Conservation (phyloP, 176 grass and related monocot species). For the Aegilops bicornis region DNA sequence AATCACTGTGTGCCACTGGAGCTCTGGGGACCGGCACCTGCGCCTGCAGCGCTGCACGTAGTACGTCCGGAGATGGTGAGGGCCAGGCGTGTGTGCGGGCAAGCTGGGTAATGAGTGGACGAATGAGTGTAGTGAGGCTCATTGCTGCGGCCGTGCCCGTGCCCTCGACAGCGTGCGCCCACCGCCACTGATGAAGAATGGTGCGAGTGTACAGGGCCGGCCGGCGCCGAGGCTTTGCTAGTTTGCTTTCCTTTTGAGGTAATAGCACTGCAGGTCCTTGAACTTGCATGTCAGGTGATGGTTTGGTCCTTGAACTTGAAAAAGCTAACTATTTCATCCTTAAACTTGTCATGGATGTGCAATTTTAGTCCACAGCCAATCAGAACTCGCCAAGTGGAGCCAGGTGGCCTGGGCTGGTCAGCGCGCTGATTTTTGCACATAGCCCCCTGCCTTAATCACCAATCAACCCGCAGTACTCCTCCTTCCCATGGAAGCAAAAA, state of each 20-base stretch:
- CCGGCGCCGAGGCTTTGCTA: background rate
- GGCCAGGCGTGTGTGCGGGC: background rate
- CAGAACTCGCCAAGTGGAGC: too few species aligned
- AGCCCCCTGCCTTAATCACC: too few species aligned
- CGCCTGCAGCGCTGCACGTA: constrained; percentile 6
- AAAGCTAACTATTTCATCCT: too few species aligned
- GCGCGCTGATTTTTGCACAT: too few species aligned
- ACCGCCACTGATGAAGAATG: constrained; percentile 10
- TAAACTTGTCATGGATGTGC: too few species aligned
- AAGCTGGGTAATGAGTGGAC: background rate
- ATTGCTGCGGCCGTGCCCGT: background rate
- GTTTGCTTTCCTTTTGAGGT: background rate
- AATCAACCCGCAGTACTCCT: too few species aligned
- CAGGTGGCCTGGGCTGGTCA: too few species aligned
- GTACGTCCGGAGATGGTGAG: constrained; percentile 19
- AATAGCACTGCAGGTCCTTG: too few species aligned
- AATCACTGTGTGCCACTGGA: background rate
- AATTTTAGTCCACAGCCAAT: too few species aligned
- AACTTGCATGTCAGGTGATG: too few species aligned
- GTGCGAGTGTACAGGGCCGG: background rate
- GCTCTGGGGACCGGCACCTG: background rate
- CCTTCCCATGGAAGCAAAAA: too few species aligned
- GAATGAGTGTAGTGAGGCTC: background rate
- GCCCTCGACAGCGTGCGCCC: constrained; percentile 19
- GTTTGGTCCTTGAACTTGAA: too few species aligned